Evolutionary conservation across 768 basidiomycete genomes (phyloP), one percentile per base, ranked within the genome.

Genomic region (Serendipita sp.): DNA sequence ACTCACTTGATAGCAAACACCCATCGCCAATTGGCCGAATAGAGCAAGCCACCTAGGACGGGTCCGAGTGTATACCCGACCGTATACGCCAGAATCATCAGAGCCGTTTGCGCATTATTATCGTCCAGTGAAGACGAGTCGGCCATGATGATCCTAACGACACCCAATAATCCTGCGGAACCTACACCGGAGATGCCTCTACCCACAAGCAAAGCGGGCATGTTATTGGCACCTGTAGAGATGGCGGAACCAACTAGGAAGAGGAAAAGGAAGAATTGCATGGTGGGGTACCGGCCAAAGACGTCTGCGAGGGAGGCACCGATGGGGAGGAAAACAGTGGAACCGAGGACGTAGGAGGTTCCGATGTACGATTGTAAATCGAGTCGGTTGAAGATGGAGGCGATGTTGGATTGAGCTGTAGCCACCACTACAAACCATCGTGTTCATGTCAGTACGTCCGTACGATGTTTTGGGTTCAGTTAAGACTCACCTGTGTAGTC

Each of bases 1-100:
- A 16, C 78, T 67, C 58, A 79, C 79, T 82, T 82, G 72, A 82
- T 81, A 2, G 76, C 81, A 66, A 81, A 82, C 15, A 82, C 76
- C 81, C 80, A 24, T 24, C 24, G 24, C 24, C 24, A 24, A 24
- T 24, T 24, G 24, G 24, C 24, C 24, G 24, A 24, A 82, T 24
- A 81, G 76, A 81, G 69, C 28, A 67, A 74, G 5, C 81, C 80
- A 4, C 78, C 78, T 56, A 80, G 75, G 48, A 77, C 70, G 0
- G 81, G 81, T 2, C 80, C 81, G 3, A 76, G 60, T 41, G 70
- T 24, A 24, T 24, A 24, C 24, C 24, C 24, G 24, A 24, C 24
- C 24, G 24, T 24, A 24, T 24, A 24, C 24, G 24, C 24, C 24
- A 24, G 24, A 24, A 24, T 24, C 24, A 24, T 24, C 24, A 24